Base-by-base conservation (phyloP, 768 basidiomycete species). In the Rhodotorula kratochvilovae region DNA sequence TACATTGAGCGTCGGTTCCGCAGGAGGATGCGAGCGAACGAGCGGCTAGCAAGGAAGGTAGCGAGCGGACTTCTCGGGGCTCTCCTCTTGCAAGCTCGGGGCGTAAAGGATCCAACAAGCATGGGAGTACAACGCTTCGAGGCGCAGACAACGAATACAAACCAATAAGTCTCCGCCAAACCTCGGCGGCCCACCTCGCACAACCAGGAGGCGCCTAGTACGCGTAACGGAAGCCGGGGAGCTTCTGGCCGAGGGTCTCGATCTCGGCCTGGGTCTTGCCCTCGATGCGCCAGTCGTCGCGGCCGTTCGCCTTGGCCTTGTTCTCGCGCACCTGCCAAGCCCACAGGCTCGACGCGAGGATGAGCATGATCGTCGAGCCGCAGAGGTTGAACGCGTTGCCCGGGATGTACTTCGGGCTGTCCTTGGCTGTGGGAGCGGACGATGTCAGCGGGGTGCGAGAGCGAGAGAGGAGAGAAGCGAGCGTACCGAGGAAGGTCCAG, bases 231-330 rank as follows among this genome's bases (percentile, higher is more conserved):
- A 76, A 76, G 2, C 59, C 75, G 10, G 75, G 75, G 54, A 73
- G 71, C 21, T 42, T 35, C 55, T 67, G 68, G 0, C 76, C 76
- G 10, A 78, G 59, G 5, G 61, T 45, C 13, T 68, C 63, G 17
- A 76, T 67, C 63, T 77, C 69, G 45, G 56, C 66, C 33, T 67
- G 68, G 29, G 71, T 72, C 61, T 65, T 69, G 45, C 71, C 77
- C n/a, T 77, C 76, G 56, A 78, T 67, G n/a, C 53, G 46, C 58
- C 73, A 66, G 55, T 78, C 77, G 63, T 76, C 66, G 36, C 62
- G 45, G 8, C 77, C 77, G 2, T 60, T 54, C 3, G 66, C 75
- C 60, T 72, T 76, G 55, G 67, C 60, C 42, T 63, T 67, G 75
- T 78, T 78, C 69, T 76, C 75, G 17, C 54, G 60, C 7, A 50